These are phyloP conservation scores for Debaryomyces singareniensis DNA, from an alignment of 1,139 yeast species.

Conservation along the genomic window DNA sequence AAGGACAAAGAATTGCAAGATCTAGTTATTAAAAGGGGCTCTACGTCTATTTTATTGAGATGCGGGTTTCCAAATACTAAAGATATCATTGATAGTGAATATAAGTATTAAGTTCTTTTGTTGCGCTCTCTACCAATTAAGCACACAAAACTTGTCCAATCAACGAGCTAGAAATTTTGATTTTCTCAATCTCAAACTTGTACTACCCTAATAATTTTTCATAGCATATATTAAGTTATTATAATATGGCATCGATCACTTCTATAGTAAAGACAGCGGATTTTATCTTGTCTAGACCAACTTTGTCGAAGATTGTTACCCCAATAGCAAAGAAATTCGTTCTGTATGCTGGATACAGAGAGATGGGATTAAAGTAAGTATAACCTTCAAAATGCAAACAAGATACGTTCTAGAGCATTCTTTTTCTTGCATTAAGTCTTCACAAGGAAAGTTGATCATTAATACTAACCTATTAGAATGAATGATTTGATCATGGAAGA, in stretches of 20 bases:
- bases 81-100: conserved; percentile 30
- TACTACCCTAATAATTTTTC: too few relatives aligned
- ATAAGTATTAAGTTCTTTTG: conserved; percentile 11
- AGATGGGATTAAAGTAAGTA: conserved; percentile 72
- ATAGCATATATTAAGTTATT: conserved; percentile 1
- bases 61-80: conserved; percentile 56
- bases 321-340: conserved; percentile 77
- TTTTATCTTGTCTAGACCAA: conserved; percentile 74
- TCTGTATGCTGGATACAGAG: conserved; percentile 83
- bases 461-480: conserved; percentile 36
- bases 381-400: neutral
- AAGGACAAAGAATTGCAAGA: conserved; percentile 52
- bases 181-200: too few relatives aligned
- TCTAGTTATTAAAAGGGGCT: conserved; percentile 36
- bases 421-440: neutral
- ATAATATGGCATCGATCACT: conserved; percentile 63
- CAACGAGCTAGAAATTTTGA: too few relatives aligned
- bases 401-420: neutral
- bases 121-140: neutral
- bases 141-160: conserved; percentile 1
- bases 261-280: conserved; percentile 79
- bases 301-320: conserved; percentile 63
- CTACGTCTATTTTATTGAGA: conserved; percentile 42
- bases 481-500: conserved; percentile 89
- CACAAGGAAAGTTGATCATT: neutral